Evolutionary conservation across 805 yeast species (phyloP).

Genomic region (Pichia gijzeniarum): DNA sequence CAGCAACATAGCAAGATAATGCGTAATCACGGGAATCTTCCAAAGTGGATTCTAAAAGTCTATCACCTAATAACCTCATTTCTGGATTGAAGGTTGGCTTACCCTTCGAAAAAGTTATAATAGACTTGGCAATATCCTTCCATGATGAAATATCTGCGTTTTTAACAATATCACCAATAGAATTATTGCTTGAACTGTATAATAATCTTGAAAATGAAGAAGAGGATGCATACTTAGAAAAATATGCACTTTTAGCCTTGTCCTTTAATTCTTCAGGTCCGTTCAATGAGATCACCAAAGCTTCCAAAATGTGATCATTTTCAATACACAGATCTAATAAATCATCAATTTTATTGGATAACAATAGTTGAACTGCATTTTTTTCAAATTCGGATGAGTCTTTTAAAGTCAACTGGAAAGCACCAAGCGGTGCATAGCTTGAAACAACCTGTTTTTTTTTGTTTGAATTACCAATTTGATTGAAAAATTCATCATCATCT

Average conservation of each 20-base stretch:
- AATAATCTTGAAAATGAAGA: slow-evolving; percentile 67
- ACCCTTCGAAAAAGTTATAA: slow-evolving; percentile 45
- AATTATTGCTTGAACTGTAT: slow-evolving; percentile 51
- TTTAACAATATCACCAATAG: slow-evolving; percentile 61
- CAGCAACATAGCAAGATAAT: slow-evolving; percentile 69
- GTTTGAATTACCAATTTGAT: slow-evolving; percentile 22
- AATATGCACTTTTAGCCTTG: slow-evolving; percentile 67
- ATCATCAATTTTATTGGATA: slow-evolving; percentile 53
- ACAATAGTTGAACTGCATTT: slow-evolving; percentile 46
- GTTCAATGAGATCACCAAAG: slow-evolving; percentile 71
- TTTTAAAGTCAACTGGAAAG: slow-evolving; percentile 35
- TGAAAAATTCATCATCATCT: slow-evolving; percentile 37
- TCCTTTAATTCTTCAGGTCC: slow-evolving; percentile 56
- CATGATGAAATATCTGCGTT: slow-evolving; percentile 74
- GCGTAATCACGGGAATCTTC: slow-evolving; percentile 61
- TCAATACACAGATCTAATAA: slow-evolving; percentile 67
- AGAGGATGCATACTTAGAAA: slow-evolving; percentile 45
- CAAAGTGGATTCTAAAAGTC: slow-evolving; percentile 45
- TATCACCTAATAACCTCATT: slow-evolving; percentile 68
- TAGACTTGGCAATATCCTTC: slow-evolving; percentile 72
- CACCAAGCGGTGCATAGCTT: slow-evolving; percentile 46
- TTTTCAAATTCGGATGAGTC: slow-evolving; percentile 29
- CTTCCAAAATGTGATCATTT: slow-evolving; percentile 63
- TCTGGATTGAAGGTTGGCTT: slow-evolving; percentile 45
- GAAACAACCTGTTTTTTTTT: slow-evolving; percentile 6